phyloP scores from a whole-genome alignment of 2,329 filamentous ascomycete species.

The Botrytis paeoniae region DNA sequence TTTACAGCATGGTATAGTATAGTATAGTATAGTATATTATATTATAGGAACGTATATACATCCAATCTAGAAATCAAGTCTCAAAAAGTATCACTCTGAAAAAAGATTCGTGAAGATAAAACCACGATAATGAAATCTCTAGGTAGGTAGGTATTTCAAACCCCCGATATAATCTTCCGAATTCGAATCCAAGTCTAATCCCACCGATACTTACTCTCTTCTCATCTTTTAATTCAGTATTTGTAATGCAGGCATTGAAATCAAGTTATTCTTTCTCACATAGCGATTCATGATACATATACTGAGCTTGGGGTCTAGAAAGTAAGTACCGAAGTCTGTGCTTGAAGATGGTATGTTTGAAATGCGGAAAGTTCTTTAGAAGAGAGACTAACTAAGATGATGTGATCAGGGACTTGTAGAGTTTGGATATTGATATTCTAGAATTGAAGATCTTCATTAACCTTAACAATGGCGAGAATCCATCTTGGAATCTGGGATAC shows the following conservation, averaged over 20 bases:
- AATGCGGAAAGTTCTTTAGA: background rate
- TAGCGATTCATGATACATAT: background rate
- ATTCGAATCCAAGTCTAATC: background rate
- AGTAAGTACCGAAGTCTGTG: background rate
- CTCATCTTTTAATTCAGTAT: background rate
- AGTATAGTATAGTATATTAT: no score
- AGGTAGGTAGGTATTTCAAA: background rate
- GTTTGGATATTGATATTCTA: background rate
- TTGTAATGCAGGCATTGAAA: background rate
- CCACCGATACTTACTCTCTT: background rate
- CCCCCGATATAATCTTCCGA: background rate
- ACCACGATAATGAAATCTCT: no score
- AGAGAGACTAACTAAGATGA: no score
- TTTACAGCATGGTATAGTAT: no score
- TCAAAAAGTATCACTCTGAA: no score
- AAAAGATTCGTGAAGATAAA: no score
- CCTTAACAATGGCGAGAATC: background rate
- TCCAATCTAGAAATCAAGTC: no score
- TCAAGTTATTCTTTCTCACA: background rate
- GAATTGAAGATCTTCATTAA: background rate
- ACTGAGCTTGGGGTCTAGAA: no score
- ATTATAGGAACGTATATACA: no score
- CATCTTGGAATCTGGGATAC: background rate
- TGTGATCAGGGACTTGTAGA: background rate
- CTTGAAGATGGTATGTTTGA: background rate